Evolutionary conservation across 1,284 basidiomycete species (phyloP).

Genomic region (Trametes polyzona): DNA sequence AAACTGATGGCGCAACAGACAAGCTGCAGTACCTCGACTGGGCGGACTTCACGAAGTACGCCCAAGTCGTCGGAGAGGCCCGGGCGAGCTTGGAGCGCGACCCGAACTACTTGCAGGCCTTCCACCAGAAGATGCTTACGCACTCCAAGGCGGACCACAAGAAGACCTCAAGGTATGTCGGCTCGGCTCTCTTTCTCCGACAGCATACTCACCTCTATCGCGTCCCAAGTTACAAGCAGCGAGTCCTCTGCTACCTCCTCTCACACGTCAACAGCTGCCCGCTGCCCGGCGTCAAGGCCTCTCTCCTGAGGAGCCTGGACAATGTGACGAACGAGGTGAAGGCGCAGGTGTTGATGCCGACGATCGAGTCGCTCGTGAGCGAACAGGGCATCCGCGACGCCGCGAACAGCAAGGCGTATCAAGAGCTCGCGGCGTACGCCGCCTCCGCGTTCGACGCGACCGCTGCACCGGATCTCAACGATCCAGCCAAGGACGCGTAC

Average conservation of each 20-base stretch:
- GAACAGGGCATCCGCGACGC: constrained; percentile 18
- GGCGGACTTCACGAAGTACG: constrained; percentile 71
- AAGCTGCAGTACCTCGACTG: constrained; percentile 82
- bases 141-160: constrained; percentile 56
- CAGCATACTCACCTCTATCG: too few relatives aligned
- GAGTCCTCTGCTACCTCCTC: constrained; percentile 78
- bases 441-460: constrained; percentile 61
- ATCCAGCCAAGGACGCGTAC: constrained; percentile 51
- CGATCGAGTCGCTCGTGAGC: constrained; percentile 52
- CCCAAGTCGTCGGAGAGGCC: constrained; percentile 56
- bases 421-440: constrained; percentile 51
- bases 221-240: constrained; percentile 79
- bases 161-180: constrained; percentile 64
- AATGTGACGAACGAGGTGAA: constrained; percentile 69
- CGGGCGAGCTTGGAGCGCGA: constrained; percentile 76
- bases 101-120: constrained; percentile 57
- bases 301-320: constrained; percentile 63
- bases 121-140: constrained; percentile 67
- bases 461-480: constrained; percentile 49
- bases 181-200: too few relatives aligned
- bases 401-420: constrained; percentile 5
- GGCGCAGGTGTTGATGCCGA: constrained; percentile 64
- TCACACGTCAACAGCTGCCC: constrained; percentile 80
- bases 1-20: constrained; percentile 41
- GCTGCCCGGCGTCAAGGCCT: constrained; percentile 51